These are phyloP conservation scores for Fusarium sp. DNA, from an alignment of 2,329 filamentous ascomycete genomes.

Conservation along the genomic window DNA sequence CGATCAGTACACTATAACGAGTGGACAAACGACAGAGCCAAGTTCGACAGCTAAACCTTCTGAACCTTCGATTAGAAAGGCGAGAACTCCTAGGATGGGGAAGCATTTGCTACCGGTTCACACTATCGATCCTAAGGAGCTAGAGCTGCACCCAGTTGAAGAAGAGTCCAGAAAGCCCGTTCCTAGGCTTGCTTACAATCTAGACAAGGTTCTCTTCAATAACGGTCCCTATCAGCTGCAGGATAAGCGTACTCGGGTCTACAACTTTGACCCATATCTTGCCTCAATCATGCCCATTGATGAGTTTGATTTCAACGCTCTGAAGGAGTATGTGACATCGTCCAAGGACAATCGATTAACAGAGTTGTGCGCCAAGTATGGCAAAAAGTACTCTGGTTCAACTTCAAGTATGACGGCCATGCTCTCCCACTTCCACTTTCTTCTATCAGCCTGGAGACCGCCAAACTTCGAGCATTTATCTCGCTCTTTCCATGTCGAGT, in stretches of 20 bases:
- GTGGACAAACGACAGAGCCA: background rate
- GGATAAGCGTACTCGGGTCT: slow-evolving; percentile 87
- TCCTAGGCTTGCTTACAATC: slow-evolving; percentile 75
- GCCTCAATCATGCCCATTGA: slow-evolving; percentile 90
- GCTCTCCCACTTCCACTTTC: slow-evolving; percentile 90
- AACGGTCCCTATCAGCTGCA: slow-evolving; percentile 91
- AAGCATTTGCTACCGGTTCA: slow-evolving; percentile 41
- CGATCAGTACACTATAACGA: background rate
- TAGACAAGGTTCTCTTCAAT: slow-evolving; percentile 95
- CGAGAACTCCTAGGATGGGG: background rate
- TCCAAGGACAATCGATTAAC: slow-evolving; percentile 82
- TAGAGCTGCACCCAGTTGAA: slow-evolving; percentile 48
- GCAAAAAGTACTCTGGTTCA: slow-evolving; percentile 89
- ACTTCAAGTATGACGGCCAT: slow-evolving; percentile 96
- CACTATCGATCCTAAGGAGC: slow-evolving; percentile 39
- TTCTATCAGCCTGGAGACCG: slow-evolving; percentile 84
- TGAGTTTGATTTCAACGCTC: slow-evolving; percentile 90
- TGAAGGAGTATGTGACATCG: slow-evolving; percentile 91
- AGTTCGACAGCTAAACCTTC: background rate
- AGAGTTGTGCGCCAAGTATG: slow-evolving; percentile 71
- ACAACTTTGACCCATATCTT: slow-evolving; percentile 97
- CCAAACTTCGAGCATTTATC: slow-evolving; percentile 77
- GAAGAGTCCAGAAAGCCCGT: slow-evolving; percentile 52
- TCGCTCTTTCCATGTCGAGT: slow-evolving; percentile 70
- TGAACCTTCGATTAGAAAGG: background rate